Conservation (phyloP, 2,329 filamentous ascomycete species). For the Stagonosporopsis rhizophila region DNA sequence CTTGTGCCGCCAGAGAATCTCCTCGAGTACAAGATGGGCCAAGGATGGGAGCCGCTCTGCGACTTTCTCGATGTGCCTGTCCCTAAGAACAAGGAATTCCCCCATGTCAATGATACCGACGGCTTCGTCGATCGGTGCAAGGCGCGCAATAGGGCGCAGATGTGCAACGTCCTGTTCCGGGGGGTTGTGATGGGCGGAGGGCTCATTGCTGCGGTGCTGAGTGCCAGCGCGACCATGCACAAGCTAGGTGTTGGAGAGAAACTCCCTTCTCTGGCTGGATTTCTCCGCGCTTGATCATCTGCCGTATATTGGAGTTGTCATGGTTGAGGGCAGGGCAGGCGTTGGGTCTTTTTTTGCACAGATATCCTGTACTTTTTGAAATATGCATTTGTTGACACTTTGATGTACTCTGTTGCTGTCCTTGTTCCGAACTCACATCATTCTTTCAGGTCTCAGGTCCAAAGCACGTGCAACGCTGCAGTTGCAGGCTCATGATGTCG, state of each 20-base stretch:
- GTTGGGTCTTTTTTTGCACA: not conserved
- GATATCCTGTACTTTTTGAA: conserved; percentile 1
- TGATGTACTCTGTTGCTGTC: not conserved
- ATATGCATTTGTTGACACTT: not conserved
- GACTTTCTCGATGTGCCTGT: conserved; percentile 34
- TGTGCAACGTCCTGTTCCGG: conserved; percentile 57
- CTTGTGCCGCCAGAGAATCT: conserved; percentile 58
- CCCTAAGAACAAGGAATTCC: conserved; percentile 37
- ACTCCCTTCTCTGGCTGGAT: conserved; percentile 5
- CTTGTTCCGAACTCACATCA: not conserved
- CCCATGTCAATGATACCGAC: conserved; percentile 29
- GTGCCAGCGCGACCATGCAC: conserved; percentile 11
- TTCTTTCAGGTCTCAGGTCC: not conserved
- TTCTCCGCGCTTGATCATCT: conserved; percentile 5
- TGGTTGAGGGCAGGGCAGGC: not conserved
- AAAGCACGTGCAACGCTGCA: not conserved
- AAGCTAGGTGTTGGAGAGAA: conserved; percentile 6
- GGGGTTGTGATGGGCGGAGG: conserved; percentile 12
- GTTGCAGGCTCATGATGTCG: not conserved
- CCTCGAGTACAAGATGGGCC: conserved; percentile 43
- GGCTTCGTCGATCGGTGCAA: conserved; percentile 63
- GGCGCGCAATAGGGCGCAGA: conserved; percentile 61
- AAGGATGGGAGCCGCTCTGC: conserved; percentile 39
- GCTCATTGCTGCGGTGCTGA: conserved; percentile 9
- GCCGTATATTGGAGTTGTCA: not conserved